These are phyloP conservation scores for Botryotinia calthae DNA, from an alignment of 2,329 filamentous ascomycete species.

Conservation along the genomic window DNA sequence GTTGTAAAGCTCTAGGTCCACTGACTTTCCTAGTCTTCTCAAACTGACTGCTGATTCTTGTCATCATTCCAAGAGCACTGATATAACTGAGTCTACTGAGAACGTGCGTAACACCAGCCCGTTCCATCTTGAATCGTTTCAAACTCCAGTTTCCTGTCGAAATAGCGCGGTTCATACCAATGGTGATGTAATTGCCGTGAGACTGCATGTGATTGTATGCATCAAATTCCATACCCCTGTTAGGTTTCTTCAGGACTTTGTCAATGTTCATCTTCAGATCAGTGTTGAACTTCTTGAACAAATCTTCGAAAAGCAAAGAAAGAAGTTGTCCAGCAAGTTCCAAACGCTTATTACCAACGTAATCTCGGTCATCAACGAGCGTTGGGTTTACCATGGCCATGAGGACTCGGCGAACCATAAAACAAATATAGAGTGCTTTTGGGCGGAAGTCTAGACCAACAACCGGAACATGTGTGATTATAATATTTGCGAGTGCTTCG, in stretches of 20 bases:
- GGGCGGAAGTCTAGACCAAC: conserved; percentile 89
- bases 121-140: conserved; percentile 98
- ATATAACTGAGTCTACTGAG: conserved; percentile 95
- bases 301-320: conserved; percentile 90
- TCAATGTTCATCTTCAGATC: conserved; percentile 92
- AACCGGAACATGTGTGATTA: conserved; percentile 93
- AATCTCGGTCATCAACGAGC: conserved; percentile 93
- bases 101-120: conserved; percentile 94
- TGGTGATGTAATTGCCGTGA: conserved; percentile 82
- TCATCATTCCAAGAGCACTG: conserved; percentile 98
- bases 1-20: conserved; percentile 91
- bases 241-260: conserved; percentile 91
- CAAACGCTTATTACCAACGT: conserved; percentile 94
- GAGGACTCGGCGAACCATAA: conserved; percentile 94
- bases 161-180: conserved; percentile 92
- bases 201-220: conserved; percentile 80
- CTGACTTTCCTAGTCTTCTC: conserved; percentile 97
- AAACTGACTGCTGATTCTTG: conserved; percentile 95
- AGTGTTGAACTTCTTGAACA: conserved; percentile 92
- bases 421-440: conserved; percentile 94
- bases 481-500: conserved; percentile 86
- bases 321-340: conserved; percentile 93
- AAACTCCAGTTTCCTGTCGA: conserved; percentile 97
- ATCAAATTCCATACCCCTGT: conserved; percentile 83
- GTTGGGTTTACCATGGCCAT: conserved; percentile 90